These are phyloP conservation scores for Plantago major DNA, from an alignment of 257 asterid genomes.

Conservation along the genomic window DNA sequence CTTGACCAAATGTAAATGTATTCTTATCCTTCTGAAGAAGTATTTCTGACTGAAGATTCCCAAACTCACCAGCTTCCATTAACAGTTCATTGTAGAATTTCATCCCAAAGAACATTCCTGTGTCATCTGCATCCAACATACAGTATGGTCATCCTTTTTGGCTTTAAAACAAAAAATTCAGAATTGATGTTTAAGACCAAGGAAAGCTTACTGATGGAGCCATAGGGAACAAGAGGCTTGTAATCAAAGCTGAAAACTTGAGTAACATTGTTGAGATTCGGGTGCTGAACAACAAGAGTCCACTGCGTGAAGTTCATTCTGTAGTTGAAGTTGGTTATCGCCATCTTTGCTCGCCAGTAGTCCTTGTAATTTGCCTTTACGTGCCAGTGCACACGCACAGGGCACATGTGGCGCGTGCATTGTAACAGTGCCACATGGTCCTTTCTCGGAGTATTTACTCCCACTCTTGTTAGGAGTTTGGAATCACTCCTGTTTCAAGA, in stretches of 20 bases:
- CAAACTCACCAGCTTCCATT: constrained; percentile 78
- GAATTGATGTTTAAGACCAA: neutral
- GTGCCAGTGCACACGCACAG: constrained; percentile 90
- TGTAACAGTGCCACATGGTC: constrained; percentile 63
- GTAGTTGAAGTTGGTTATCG: constrained; percentile 81
- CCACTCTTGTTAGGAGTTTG: constrained; percentile 59
- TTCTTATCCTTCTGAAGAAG: constrained; percentile 68
- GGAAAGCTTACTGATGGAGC: constrained; percentile 67
- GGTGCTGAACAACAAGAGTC: constrained; percentile 91
- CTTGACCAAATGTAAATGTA: constrained; percentile 66
- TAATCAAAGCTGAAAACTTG: constrained; percentile 92
- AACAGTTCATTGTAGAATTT: constrained; percentile 77
- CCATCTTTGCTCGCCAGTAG: constrained; percentile 77
- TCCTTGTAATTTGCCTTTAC: constrained; percentile 74
- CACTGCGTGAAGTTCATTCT: constrained; percentile 66
- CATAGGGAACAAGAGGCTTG: constrained; percentile 72
- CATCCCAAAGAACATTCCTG: constrained; percentile 91
- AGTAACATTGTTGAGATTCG: constrained; percentile 83
- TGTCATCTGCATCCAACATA: constrained; percentile 57
- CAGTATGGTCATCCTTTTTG: neutral
- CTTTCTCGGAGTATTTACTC: constrained; percentile 74
- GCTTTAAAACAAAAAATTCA: neutral
- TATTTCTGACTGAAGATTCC: constrained; percentile 79
- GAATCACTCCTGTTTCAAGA: constrained; percentile 58
- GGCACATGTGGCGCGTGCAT: constrained; percentile 95